Conservation (phyloP, 371 early-diverging fungal species). For the Rhizopus sp. region DNA sequence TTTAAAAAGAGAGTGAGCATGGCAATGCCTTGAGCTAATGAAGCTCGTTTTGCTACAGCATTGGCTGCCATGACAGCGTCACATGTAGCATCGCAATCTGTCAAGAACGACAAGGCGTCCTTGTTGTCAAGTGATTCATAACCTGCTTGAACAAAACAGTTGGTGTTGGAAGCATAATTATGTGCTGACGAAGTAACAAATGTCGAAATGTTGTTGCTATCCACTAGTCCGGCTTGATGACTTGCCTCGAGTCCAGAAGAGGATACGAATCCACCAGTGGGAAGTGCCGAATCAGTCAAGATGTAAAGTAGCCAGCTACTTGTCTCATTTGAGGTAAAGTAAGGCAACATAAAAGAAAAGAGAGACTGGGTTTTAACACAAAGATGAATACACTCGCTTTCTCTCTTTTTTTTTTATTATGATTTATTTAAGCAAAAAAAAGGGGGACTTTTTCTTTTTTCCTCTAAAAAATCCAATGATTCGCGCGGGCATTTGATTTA, state of each 20-base stretch:
- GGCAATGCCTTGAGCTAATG: slow-evolving; percentile 72
- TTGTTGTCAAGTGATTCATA: slow-evolving; percentile 48
- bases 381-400: neutral
- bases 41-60: slow-evolving; percentile 68
- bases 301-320: slow-evolving; percentile 79
- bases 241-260: slow-evolving; percentile 82
- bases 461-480: neutral
- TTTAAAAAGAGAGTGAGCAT: slow-evolving; percentile 65
- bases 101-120: slow-evolving; percentile 37
- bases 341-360: slow-evolving; percentile 4
- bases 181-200: slow-evolving; percentile 60
- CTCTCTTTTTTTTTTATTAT: slow-evolving; percentile 8
- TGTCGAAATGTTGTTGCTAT: slow-evolving; percentile 31
- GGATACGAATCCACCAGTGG: slow-evolving; percentile 88
- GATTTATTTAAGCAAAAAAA: neutral
- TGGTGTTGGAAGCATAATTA: slow-evolving; percentile 66
- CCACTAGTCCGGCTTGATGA: slow-evolving; percentile 61
- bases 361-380: neutral
- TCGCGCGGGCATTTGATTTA: slow-evolving; percentile 20
- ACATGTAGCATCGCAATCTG: slow-evolving; percentile 55
- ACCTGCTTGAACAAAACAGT: slow-evolving; percentile 69
- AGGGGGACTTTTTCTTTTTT: slow-evolving; percentile 5
- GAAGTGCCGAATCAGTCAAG: slow-evolving; percentile 88
- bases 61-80: slow-evolving; percentile 67
- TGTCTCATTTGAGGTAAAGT: slow-evolving; percentile 44